Base-by-base conservation (phyloP, 2,329 filamentous ascomycete species). In the Spiromastix sp. region DNA sequence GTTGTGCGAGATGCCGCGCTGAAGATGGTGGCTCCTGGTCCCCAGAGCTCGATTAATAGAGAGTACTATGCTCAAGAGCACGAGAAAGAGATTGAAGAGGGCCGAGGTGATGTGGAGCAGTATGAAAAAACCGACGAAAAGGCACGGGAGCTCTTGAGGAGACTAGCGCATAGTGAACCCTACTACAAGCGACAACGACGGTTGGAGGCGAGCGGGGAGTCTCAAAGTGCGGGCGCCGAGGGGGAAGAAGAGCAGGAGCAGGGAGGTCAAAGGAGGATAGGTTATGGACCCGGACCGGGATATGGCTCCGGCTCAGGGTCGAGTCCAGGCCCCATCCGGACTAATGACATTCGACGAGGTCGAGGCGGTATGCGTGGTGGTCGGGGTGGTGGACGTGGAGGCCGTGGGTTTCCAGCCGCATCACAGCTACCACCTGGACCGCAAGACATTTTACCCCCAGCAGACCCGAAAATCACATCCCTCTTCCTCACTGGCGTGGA, bases 51-150 rank as follows among this genome's bases (percentile, higher is more conserved):
- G 37, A 85, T 98, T 59, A 98, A 98, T 64, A 71, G 91, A 48
- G 87, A 98, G 62, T 98, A 91, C 62, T 98, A 93, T 59, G 91
- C 91, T 10, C 91, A 98, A 57, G 91, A 96, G 55, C 87, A 96
- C 60, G 89, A 96, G 64, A 83, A 80, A 52, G 85, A 93, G 42
- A 86, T 98, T 32, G 87, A 96, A 53, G 87, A 96, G 48, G 91
- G 91, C 2, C 72, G 83, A 44, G 84, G 81, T 5, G 81, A 79
- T 2, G 70, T 85, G 6, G 91, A 96, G 55, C 86, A 84, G 46
- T 96, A 95, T 55, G 86, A 93, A 44, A 93, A 95, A 70, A 91
- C 89, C 2, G 91, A 98, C 50, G 89, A 96, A 55, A 96, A 96
- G 61, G 91, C 87, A 2, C 74, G 89, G 38, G 91, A 98, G 48